A percentile compares a stretch with the other conserved stretches of the same genome.
phyloP scores from a whole-genome alignment of 257 asterid genomes.

The Solanum commersonii region DNA sequence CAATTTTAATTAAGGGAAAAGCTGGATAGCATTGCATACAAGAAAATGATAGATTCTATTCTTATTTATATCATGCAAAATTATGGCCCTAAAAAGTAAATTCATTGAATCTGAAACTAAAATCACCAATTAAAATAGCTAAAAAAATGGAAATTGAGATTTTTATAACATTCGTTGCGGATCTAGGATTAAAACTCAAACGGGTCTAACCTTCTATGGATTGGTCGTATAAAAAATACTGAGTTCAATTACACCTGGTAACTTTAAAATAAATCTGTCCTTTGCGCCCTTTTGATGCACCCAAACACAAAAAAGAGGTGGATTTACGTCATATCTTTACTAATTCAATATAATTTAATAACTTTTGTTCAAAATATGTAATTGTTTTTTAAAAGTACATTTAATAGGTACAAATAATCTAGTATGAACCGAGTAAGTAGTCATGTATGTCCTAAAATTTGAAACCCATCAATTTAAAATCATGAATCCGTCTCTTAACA shows the following conservation, averaged over 20 bases:
- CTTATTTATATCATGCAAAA: neutral
- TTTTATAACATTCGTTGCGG: neutral
- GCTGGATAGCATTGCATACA: neutral
- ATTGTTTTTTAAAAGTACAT: neutral
- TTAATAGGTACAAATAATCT: neutral
- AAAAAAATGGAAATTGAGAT: neutral
- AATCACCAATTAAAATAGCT: neutral
- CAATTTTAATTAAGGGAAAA: neutral
- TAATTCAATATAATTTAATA: neutral
- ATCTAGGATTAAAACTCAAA: neutral
- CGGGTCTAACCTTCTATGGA: neutral
- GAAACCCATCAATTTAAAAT: neutral
- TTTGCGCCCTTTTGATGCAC: neutral
- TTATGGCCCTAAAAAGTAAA: neutral
- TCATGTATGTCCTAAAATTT: neutral
- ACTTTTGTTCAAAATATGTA: neutral
- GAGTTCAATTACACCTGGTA: neutral
- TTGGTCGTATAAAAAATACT: neutral
- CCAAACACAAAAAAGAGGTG: neutral
- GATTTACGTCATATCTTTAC: neutral
- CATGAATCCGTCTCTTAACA: neutral
- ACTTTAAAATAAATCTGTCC: neutral
- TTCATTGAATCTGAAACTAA: neutral
- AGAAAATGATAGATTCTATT: neutral
- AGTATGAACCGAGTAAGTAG: neutral